These are phyloP conservation scores for Cladosporium oxysporum DNA, from an alignment of 2,329 filamentous ascomycete species.

Conservation along the genomic window DNA sequence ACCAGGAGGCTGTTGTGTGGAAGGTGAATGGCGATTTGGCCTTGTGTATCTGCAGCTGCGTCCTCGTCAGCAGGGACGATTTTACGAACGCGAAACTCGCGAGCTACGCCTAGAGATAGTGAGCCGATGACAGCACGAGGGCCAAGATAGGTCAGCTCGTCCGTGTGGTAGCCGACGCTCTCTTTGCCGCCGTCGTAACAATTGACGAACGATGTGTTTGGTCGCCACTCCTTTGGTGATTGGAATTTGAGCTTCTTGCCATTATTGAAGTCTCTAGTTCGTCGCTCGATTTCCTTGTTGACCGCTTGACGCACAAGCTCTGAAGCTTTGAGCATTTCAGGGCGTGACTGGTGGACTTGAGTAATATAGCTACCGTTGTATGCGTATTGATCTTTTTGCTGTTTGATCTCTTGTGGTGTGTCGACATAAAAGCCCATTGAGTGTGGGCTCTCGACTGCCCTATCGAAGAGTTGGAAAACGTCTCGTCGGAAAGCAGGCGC, in stretches of 20 bases:
- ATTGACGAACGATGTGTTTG: constrained; percentile 93
- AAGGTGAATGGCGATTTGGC: constrained; percentile 88
- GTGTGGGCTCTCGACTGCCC: constrained; percentile 81
- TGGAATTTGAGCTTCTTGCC: constrained; percentile 77
- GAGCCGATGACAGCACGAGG: constrained; percentile 87
- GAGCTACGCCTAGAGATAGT: constrained; percentile 84
- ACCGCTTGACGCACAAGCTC: constrained; percentile 71
- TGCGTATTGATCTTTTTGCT: constrained; percentile 76
- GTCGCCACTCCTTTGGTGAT: constrained; percentile 70
- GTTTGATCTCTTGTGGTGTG: constrained; percentile 65
- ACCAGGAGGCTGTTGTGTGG: constrained; percentile 91
- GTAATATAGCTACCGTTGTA: constrained; percentile 80
- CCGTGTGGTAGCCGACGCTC: constrained; percentile 87
- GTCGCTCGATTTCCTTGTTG: constrained; percentile 71
- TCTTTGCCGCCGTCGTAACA: constrained; percentile 82
- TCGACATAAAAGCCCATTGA: constrained; percentile 83
- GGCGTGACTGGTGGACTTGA: constrained; percentile 74
- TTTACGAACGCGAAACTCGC: constrained; percentile 85
- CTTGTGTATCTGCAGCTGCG: constrained; percentile 62
- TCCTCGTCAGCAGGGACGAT: constrained; percentile 60
- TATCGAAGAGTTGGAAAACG: constrained; percentile 85
- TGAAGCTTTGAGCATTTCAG: constrained; percentile 71
- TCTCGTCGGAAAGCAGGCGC: constrained; percentile 68
- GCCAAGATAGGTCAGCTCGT: constrained; percentile 90
- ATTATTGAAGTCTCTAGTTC: constrained; percentile 70